Evolutionary conservation across 129 eudicot genomes (phyloP).

Genomic region (Pulicaria dysenterica): DNA sequence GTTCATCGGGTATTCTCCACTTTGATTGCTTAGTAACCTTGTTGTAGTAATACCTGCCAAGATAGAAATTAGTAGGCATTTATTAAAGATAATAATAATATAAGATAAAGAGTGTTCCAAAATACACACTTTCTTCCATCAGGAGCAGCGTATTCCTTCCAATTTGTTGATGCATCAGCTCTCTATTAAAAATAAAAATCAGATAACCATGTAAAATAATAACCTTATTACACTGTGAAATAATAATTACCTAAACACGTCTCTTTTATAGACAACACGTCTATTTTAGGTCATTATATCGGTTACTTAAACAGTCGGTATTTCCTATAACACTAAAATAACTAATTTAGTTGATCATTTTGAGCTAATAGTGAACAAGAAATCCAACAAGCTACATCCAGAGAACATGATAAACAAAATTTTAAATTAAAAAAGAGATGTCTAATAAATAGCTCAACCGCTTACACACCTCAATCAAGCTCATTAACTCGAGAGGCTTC

Average conservation of each 20-base stretch:
- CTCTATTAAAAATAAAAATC: slow-evolving; percentile 53
- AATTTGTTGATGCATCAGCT: slow-evolving; percentile 95
- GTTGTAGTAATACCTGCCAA: slow-evolving; percentile 77
- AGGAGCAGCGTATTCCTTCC: slow-evolving; percentile 79
- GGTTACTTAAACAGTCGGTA: no score
- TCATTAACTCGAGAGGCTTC: slow-evolving; percentile 91
- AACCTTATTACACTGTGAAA: slow-evolving; percentile 5
- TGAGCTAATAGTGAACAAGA: no score
- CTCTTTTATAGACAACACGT: background rate
- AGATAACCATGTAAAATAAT: background rate
- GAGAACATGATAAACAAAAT: no score
- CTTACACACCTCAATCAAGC: slow-evolving; percentile 71
- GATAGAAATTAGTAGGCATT: slow-evolving; percentile 3
- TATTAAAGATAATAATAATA: background rate
- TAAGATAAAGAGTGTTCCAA: slow-evolving; percentile 13
- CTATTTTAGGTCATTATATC: no score
- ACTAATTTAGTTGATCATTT: no score
- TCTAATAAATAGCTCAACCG: slow-evolving; percentile 16
- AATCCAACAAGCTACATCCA: no score
- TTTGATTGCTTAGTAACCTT: slow-evolving; percentile 80
- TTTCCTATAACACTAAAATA: no score
- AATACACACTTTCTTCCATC: slow-evolving; percentile 76
- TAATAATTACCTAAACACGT: background rate
- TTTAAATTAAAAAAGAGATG: no score
- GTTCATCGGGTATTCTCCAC: slow-evolving; percentile 90